A percentile compares a stretch with the other conserved stretches of the same genome.
phyloP scores from a whole-genome alignment of 129 eudicot species.

The Lactuca saligna region DNA sequence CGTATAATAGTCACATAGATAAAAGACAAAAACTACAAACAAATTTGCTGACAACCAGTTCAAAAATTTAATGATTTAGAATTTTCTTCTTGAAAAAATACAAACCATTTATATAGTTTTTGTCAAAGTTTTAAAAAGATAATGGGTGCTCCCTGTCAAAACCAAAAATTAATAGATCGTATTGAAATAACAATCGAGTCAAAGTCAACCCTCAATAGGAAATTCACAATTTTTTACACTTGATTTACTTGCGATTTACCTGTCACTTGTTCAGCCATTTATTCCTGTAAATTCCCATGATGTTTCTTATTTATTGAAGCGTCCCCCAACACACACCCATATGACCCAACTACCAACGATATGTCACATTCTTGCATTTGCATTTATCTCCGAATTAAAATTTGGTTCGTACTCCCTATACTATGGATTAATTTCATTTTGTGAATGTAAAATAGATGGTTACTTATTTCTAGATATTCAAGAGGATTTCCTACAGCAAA shows the following conservation, averaged over 20 bases:
- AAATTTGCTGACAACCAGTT: too few species aligned
- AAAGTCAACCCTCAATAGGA: conserved; percentile 11
- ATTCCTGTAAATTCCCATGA: conserved; percentile 3
- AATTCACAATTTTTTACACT: neutral
- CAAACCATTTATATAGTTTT: too few species aligned
- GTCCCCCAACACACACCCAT: neutral
- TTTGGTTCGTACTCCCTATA: neutral
- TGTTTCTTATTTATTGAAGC: conserved; percentile 11
- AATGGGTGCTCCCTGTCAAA: neutral
- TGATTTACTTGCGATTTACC: neutral
- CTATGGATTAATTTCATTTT: neutral
- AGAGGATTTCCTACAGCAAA: neutral
- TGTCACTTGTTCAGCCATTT: neutral
- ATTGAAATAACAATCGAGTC: too few species aligned
- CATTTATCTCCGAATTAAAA: neutral
- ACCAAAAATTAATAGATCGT: neutral
- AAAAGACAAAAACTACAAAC: too few species aligned
- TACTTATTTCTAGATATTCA: neutral
- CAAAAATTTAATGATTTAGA: too few species aligned
- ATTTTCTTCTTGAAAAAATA: too few species aligned
- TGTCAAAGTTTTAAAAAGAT: neutral
- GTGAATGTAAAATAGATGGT: neutral
- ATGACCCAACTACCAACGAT: conserved; percentile 12
- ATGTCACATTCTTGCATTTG: neutral
- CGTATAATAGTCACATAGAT: too few species aligned